Base-by-base conservation (phyloP, 352 stramenopile species). In the Phytophthora pinifolia region DNA sequence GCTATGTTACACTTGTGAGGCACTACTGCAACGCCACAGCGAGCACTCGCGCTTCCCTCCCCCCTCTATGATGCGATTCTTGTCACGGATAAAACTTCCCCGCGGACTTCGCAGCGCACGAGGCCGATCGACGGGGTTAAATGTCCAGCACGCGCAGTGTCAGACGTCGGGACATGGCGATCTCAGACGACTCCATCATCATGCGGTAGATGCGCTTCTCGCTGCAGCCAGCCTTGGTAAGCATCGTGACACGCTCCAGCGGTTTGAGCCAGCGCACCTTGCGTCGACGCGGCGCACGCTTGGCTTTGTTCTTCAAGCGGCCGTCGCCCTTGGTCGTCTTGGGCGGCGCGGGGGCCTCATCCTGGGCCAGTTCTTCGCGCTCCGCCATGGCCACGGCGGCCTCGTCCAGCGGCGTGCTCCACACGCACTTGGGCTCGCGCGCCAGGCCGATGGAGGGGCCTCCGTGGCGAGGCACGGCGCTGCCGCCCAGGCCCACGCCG, bases 171-270 rank as follows among this genome's bases (percentile, higher is more conserved):
- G 76, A 84, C 76, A 86, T 86, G 32, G 76, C 76, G 58, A 86
- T 86, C 49, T 86, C 71, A 13, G 76, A 84, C 20, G 59, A 67
- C 51, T 86, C 73, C 72, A 84, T 80, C 71, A 86, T 74, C 74
- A 84, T 84, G 48, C 73, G 71, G 43, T 70, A 82, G 56, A 86
- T 86, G 47, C 68, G 68, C 51, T 81, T 78, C 71, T 86, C 76
- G 46, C 76, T 86, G 49, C 68, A 82, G 30, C 76, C 76, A 33
- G 73, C 76, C 42, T 84, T 78, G n/a, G 74, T 84, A 20, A 86
- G 66, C 74, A 86, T 77, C 14, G 68, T 76, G 34, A 84, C 72
- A 18, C 74, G 76, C 39, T 85, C 76, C 31, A 79, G 70, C 2
- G 76, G 76, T 59, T 87, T 87, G 38, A 86, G 55, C 76, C 76